These are phyloP conservation scores for Fusarium udum DNA, from an alignment of 2,329 filamentous ascomycete genomes.

Conservation along the genomic window DNA sequence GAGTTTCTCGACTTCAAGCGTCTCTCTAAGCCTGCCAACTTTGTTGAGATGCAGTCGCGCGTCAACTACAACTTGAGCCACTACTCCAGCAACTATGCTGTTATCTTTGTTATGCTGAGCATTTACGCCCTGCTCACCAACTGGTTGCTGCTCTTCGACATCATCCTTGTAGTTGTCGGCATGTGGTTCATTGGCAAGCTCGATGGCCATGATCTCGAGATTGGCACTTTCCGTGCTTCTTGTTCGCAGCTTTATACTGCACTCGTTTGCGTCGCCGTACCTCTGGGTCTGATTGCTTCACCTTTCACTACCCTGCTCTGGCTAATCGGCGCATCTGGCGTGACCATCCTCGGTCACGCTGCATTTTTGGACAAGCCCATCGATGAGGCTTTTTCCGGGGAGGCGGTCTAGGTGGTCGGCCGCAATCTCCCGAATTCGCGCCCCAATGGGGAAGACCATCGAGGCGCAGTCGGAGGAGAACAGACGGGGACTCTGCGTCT, in stretches of 20 bases:
- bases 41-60: constrained; percentile 86
- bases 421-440: constrained; percentile 95
- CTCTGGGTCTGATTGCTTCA: constrained; percentile 84
- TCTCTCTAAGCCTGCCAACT: constrained; percentile 92
- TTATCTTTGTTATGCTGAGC: constrained; percentile 92
- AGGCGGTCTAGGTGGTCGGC: constrained; percentile 99
- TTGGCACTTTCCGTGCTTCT: constrained; percentile 84
- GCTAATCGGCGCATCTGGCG: constrained; percentile 94
- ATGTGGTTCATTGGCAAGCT: constrained; percentile 94
- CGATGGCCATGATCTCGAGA: constrained; percentile 84
- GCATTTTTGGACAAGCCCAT: constrained; percentile 98
- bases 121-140: constrained; percentile 96
- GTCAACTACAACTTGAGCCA: constrained; percentile 97
- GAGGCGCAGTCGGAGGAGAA: constrained; percentile 79
- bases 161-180: constrained; percentile 84
- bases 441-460: constrained; percentile 99
- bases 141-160: constrained; percentile 86
- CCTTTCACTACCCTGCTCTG: constrained; percentile 88
- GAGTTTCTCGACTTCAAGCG: constrained; percentile 98
- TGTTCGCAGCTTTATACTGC: constrained; percentile 94
- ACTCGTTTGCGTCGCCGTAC: constrained; percentile 83
- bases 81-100: constrained; percentile 98
- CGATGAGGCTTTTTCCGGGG: constrained; percentile 99
- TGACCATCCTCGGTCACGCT: constrained; percentile 94
- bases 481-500: constrained; percentile 57